Evolutionary conservation across 805 yeast genomes (phyloP).

Genomic region (Candida saitoana): DNA sequence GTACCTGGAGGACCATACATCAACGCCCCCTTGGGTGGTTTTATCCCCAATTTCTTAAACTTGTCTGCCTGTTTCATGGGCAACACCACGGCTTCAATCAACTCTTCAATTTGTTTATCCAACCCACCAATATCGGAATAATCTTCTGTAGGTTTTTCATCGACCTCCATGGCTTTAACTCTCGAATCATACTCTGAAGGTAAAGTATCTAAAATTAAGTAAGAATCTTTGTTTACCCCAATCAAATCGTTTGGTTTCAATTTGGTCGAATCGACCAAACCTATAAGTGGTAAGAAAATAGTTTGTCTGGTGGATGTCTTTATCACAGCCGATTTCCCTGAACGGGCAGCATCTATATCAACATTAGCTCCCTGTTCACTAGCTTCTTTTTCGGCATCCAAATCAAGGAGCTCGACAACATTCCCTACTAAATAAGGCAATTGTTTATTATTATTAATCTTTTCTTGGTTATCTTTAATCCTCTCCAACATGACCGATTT

Average conservation of each 20-base stretch:
- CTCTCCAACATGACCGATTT: conserved; percentile 88
- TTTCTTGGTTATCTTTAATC: conserved; percentile 93
- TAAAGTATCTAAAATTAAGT: conserved; percentile 84
- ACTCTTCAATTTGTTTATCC: conserved; percentile 96
- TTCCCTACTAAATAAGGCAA: conserved; percentile 95
- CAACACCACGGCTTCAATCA: conserved; percentile 95
- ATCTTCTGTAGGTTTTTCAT: conserved; percentile 96
- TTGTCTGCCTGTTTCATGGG: conserved; percentile 99
- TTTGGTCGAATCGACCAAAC: conserved; percentile 86
- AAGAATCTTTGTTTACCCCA: conserved; percentile 97
- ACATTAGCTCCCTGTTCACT: conserved; percentile 91
- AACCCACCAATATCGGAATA: conserved; percentile 97
- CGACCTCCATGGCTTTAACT: conserved; percentile 99
- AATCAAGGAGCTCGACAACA: conserved; percentile 88
- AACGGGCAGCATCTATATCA: conserved; percentile 84
- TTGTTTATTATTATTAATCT: conserved; percentile 91
- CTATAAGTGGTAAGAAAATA: conserved; percentile 91
- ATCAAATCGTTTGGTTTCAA: conserved; percentile 96
- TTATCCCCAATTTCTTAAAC: conserved; percentile 89
- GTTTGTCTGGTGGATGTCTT: conserved; percentile 98
- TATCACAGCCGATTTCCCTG: conserved; percentile 96
- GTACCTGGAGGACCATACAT: conserved; percentile 51
- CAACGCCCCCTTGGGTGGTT: conserved; percentile 48
- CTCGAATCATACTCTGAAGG: conserved; percentile 97
- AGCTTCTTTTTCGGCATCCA: conserved; percentile 79